Evolutionary conservation across 176 grass and related monocot genomes (phyloP), one percentile per base, ranked within the genome.

Genomic region (Oryza coarctata): DNA sequence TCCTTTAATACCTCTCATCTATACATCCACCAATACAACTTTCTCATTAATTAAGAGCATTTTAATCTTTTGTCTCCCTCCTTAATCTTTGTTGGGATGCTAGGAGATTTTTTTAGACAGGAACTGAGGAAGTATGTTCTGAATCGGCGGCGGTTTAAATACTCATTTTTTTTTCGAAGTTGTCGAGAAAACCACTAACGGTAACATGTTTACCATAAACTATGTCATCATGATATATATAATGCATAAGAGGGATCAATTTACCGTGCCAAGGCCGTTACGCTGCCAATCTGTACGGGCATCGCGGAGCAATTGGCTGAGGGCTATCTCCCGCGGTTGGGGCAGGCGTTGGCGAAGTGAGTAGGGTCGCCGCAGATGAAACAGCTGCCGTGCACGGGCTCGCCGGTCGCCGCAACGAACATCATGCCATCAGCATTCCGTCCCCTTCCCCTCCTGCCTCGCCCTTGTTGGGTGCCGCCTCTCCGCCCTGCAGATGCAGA

Each of bases 331-430:
- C 82, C 79, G n/a, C 88, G 80, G 76, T 91, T 89, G 0, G 93
- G 93, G 86, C 96, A 99, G 25, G 65, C 83, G 58, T 92, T 99
- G 45, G 91, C 96, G 55, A 93, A 99, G 86, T 99, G 93, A 18
- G 93, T 87, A 71, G 93, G 93, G 55, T 99, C 91, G 23, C 96
- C 93, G 61, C 96, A 99, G 55, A 65, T 61, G 79, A 89, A 98
- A 75, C 96, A 95, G 86, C 80, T 65, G 63, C 89, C 82, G 30
- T 78, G 67, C 61, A 90, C 84, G 20, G 87, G 78, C 38, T 98
- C 93, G 36, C 93, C 96, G 13, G 89, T 95, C 35, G 93, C 96
- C 12, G 96, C 93, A 31, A 99, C 89, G 80, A 99, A 95, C 81
- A 84, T 88, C 66, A 77, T 67, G 84, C 84, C 79, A 5, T 73